Evolutionary conservation across 75 land plant genomes (phyloP).

Genomic region (Cupressus sempervirens): DNA sequence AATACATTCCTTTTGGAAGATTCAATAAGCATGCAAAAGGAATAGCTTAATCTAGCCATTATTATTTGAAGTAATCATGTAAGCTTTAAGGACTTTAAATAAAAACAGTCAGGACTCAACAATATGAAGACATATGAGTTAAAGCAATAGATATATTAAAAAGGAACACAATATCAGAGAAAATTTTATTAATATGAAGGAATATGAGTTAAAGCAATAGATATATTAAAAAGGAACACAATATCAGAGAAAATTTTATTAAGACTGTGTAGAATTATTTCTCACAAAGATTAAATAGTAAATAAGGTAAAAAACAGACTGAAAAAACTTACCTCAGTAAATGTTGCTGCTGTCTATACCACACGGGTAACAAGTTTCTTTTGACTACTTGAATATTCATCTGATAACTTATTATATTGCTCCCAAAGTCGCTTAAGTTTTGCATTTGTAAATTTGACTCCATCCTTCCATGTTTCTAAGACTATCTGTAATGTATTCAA

Average conservation of each 20-base stretch:
- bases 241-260: neutral
- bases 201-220: neutral
- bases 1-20: neutral
- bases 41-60: neutral
- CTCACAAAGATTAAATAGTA: neutral
- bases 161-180: no score
- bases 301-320: neutral
- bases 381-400: slow-evolving; percentile 71
- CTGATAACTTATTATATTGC: slow-evolving; percentile 59
- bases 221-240: neutral
- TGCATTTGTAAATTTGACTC: no score
- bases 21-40: neutral
- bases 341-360: slow-evolving; percentile 74
- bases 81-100: neutral
- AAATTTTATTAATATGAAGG: no score
- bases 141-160: no score
- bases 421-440: slow-evolving; percentile 84
- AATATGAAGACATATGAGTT: no score
- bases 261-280: neutral
- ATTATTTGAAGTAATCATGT: neutral
- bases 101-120: neutral
- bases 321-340: slow-evolving; percentile 64
- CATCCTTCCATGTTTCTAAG: no score
- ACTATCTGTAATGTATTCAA: no score
- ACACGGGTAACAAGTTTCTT: slow-evolving; percentile 74